Base-by-base conservation (phyloP, 768 basidiomycete genomes). In the Tylopilus rubrobrunneus region DNA sequence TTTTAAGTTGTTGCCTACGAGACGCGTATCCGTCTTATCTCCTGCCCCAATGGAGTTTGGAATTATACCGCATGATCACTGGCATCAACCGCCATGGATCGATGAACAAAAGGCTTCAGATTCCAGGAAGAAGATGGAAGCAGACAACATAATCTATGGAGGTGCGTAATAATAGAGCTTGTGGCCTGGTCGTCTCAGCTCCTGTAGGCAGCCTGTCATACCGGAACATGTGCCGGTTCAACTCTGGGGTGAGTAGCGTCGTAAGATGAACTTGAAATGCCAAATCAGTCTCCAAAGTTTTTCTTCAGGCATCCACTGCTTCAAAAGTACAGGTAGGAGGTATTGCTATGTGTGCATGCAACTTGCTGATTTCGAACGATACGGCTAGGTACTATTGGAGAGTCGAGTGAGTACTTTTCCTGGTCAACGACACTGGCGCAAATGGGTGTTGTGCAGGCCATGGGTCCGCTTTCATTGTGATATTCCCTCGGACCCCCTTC, bases 221-320 rank as follows among this genome's bases (percentile, higher is more conserved):
- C 58, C 77, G 85, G 17, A 85, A 87, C 57, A 87, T 89, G 87
- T 89, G 87, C 68, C 75, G 87, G 19, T 89, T 80, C 72, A 85
- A 87, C 64, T 86, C 84, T 2, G 85, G 84, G 1, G 83, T 86
- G 57, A 62, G 79, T 72, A 4, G 23, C 10, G 25, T 9, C 2
- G 7, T 28, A 11, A 10, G 21, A 43, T 23, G 5, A 14, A 34
- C 21, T 10, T 23, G 17, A 36, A 39, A n/a, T 45, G 15, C 12
- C 25, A 31, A 44, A 46, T 49, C 41, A 37, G 52, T 40, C 17
- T 37, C 10, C 9, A 27, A 47, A 82, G 75, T 82, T 78, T 73
- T 85, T 85, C 71, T 85, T 76, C 28, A 59, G 67, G 42, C 67
- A 68, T 44, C 8, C 56, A 9, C 44, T 67, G 1, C 65, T 67